Base-by-base conservation (phyloP, 1,284 basidiomycete genomes). In the Heterobasidion occidentale region DNA sequence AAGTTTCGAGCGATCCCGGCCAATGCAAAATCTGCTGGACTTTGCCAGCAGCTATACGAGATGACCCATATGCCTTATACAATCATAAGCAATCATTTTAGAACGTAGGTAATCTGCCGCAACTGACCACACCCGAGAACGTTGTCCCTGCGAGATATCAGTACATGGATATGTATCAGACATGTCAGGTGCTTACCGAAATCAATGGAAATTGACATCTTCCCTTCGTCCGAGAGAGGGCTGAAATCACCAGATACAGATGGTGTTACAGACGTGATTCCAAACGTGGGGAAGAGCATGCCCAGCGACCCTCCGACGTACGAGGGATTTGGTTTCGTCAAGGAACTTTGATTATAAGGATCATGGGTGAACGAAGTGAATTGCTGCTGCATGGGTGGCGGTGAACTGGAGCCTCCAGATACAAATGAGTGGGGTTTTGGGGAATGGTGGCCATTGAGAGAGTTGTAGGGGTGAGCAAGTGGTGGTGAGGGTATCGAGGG, bases 11-110 rank as follows among this genome's bases (percentile, higher is more conserved):
- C 2, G 87, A 87, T 27, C 87, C 86, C 0, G 87, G 87, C 88
- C 88, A 90, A 58, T 80, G 79, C 8, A 91, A 69, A 53, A 91
- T 90, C 64, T 90, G 88, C 62, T 90, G 89, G 1, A 91, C 79
- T 59, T 75, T 75, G 11, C 88, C 89, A 1, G 78, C 80, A n/a
- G 84, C 80, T 61, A 91, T 88, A 59, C 88, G 82, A n/a, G 88
- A 84, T 20, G 88, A 90, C 7, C 84, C 89, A 64, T 88, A 91
- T 1, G 88, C 86, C 85, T 86, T 57, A 36, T n/a, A 9, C 2
- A 4, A 36, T 12, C n/a, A 46, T 20, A 12, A 44, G 51, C 47
- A 47, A 48, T 36, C 36, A 7, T 15, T 54, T 45, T 46, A 17
- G 12, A 17, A 7, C 45, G 36, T 19, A 17, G 19, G 19, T 34